Base-by-base conservation (phyloP, 306 rosid species). In the Prinsepia uniflora region DNA sequence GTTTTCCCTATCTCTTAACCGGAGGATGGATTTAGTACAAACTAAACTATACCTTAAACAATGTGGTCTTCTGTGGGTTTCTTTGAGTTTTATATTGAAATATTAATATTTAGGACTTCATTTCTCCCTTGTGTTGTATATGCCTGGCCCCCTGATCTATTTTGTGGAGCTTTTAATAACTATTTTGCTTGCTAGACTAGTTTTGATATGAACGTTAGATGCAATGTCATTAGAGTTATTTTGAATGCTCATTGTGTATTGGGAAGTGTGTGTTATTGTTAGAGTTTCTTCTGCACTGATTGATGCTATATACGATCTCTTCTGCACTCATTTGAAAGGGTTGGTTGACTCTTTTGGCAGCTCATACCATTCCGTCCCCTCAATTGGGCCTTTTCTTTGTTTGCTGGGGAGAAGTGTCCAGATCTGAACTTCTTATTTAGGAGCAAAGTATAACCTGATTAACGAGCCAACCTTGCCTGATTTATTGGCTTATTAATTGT, bases 81-180 rank as follows among this genome's bases (percentile, higher is more conserved):
- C 1, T 24, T 24, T 24, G 40, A 43, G 42, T 44, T 11, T 70
- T 90, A 55, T 68, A 81, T 88, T 19, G 98, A 92, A 90, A 86
- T 92, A 79, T 90, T 96, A n/a, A 79, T 92, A 79, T n/a, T 86
- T 88, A 2, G 96, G 84, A 60, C 15, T 60, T 60, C 4, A 5
- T 30, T 30, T 58, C 11, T 55, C 10, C 43, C 63, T 58, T 58
- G 42, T 58, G 63, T 30, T 58, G 14, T 34, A 7, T 58, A 13
- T 58, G 41, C 43, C n/a, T 30, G 7, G n/a, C 34, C 1, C n/a
- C 11, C 8, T 11, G 63, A 34, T 58, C 42, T 7, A 24, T 30
- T 3, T 17, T 15, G 20, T 8, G 22, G 39, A 34, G 7, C 22
- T 60, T 15, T 60, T 6, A 30, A 22, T 58, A 58, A 24, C 42